Conservation (phyloP, 306 rosid species). For the Begonia loranthoides region DNA sequence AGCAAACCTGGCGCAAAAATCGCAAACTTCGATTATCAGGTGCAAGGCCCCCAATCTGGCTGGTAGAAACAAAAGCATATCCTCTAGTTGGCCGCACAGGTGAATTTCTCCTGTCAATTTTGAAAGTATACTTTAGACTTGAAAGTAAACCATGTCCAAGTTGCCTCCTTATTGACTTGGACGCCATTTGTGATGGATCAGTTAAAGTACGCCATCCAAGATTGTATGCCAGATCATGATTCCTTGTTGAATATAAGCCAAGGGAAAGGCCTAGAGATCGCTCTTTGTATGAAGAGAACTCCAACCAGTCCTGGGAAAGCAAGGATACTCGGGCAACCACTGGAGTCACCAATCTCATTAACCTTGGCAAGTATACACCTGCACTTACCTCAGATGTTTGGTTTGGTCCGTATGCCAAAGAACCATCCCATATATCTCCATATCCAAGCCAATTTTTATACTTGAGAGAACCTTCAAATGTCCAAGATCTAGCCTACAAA, state of each 20-base stretch:
- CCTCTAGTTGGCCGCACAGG: conserved; percentile 66
- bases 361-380: conserved; percentile 66
- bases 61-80: conserved; percentile 76
- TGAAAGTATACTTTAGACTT: conserved; percentile 71
- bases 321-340: conserved; percentile 49
- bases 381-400: conserved; percentile 78
- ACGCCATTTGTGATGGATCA: conserved; percentile 86
- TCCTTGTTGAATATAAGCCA: conserved; percentile 54
- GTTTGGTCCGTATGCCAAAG: conserved; percentile 75
- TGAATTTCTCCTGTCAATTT: conserved; percentile 77
- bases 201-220: conserved; percentile 91
- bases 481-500: conserved; percentile 82
- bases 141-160: conserved; percentile 89
- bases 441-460: conserved; percentile 79
- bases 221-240: conserved; percentile 73
- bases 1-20: conserved; percentile 75
- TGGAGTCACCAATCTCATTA: conserved; percentile 51
- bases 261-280: conserved; percentile 66
- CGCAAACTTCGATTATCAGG: conserved; percentile 77
- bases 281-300: conserved; percentile 87
- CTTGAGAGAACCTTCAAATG: conserved; percentile 67
- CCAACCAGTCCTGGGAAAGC: conserved; percentile 93
- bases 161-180: conserved; percentile 89
- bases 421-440: conserved; percentile 93
- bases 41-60: conserved; percentile 85